These are phyloP conservation scores for Capsicum rhomboideum DNA, from an alignment of 257 asterid species.

Conservation along the genomic window DNA sequence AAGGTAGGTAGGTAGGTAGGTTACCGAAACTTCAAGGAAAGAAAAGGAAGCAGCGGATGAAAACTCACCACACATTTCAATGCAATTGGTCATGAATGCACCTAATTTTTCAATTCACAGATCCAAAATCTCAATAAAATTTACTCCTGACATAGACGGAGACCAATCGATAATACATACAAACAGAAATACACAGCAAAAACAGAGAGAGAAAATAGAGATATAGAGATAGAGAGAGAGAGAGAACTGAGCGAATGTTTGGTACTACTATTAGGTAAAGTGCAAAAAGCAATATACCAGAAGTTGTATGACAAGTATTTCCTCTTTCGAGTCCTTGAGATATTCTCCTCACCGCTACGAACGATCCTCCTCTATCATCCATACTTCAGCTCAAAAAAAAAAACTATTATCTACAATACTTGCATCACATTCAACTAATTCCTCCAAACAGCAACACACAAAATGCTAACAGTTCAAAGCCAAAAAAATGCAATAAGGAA, in stretches of 20 bases:
- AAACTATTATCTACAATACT: neutral
- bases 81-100: constrained; percentile 49
- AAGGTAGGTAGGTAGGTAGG: neutral
- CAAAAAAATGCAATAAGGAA: neutral
- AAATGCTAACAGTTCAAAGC: neutral
- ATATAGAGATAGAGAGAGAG: neutral
- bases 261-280: neutral
- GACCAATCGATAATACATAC: neutral
- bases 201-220: neutral
- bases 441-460: neutral
- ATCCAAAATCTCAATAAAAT: constrained; percentile 39
- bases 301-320: constrained; percentile 70
- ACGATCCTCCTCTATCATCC: constrained; percentile 94
- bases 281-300: constrained; percentile 39
- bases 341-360: constrained; percentile 90
- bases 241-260: neutral
- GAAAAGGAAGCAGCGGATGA: neutral
- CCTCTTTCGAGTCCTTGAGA: constrained; percentile 89
- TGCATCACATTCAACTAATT: neutral
- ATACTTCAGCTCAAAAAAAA: constrained; percentile 7
- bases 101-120: constrained; percentile 37
- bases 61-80: constrained; percentile 62
- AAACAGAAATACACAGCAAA: neutral
- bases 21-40: neutral
- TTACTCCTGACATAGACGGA: constrained; percentile 16